Conservation (phyloP, 1,284 basidiomycete species). For the Ganoderma lucidum region DNA sequence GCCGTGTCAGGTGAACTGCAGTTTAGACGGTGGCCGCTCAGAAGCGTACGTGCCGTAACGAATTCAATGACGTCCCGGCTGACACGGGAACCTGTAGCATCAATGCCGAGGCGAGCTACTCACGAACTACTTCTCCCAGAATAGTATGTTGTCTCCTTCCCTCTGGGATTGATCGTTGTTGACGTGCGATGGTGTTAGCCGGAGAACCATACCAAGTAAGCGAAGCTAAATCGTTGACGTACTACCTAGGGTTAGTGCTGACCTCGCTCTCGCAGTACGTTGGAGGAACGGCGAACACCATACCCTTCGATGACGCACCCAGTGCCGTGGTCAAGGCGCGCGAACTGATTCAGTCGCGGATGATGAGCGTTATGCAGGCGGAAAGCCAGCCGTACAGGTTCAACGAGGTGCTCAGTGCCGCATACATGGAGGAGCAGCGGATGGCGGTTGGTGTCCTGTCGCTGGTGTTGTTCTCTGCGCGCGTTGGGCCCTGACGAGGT, state of each 20-base stretch:
- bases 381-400: slow-evolving; percentile 48
- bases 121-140: slow-evolving; percentile 85
- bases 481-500: not conserved
- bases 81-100: slow-evolving; percentile 52
- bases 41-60: slow-evolving; percentile 53
- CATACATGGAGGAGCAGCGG: slow-evolving; percentile 82
- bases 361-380: slow-evolving; percentile 46
- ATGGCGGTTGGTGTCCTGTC: slow-evolving; percentile 69
- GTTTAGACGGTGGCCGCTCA: slow-evolving; percentile 75
- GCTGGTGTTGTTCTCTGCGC: not conserved
- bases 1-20: slow-evolving; percentile 59
- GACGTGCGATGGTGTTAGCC: slow-evolving; percentile 48
- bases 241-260: not conserved
- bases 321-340: slow-evolving; percentile 63
- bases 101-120: slow-evolving; percentile 74
- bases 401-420: slow-evolving; percentile 82
- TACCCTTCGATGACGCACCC: slow-evolving; percentile 66
- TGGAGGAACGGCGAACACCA: slow-evolving; percentile 73
- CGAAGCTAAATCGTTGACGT: not conserved
- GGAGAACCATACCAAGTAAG: slow-evolving; percentile 76
- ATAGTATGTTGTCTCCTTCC: slow-evolving; percentile 58
- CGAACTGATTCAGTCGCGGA: slow-evolving; percentile 61
- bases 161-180: not conserved
- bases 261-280: slow-evolving; percentile 62
- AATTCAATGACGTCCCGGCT: not conserved